Percentiles rank a stretch among this genome's conserved stretches.
Evolutionary conservation across 176 grass and related monocot genomes (phyloP).

Genomic region (Phragmites australis): DNA sequence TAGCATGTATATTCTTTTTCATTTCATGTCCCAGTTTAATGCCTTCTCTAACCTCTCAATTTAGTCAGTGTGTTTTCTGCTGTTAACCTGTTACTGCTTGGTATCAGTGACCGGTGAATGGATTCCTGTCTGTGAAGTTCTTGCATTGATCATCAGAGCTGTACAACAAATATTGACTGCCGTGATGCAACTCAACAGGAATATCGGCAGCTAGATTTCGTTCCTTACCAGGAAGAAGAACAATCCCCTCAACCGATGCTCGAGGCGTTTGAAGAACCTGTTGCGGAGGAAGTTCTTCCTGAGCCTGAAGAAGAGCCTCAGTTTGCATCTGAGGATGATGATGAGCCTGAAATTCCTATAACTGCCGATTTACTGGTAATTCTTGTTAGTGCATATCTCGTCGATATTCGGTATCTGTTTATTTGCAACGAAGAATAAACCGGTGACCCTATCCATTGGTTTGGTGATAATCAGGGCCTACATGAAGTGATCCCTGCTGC

Average conservation of each 20-base stretch:
- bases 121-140: not conserved
- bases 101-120: too few relatives aligned
- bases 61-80: not conserved
- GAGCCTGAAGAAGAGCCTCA: constrained; percentile 48
- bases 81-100: too few relatives aligned
- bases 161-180: not conserved
- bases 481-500: constrained; percentile 56
- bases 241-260: not conserved
- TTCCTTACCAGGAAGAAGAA: constrained; percentile 46
- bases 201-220: constrained; percentile 50
- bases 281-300: constrained; percentile 30
- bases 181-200: constrained; percentile 51
- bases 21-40: too few relatives aligned
- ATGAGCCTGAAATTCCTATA: constrained; percentile 45
- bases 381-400: not conserved
- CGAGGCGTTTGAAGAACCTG: constrained; percentile 37
- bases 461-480: constrained; percentile 48
- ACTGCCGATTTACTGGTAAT: constrained; percentile 67
- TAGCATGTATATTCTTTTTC: too few relatives aligned
- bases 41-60: too few relatives aligned
- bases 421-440: not conserved
- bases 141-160: not conserved
- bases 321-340: not conserved
- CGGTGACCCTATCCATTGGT: not conserved
- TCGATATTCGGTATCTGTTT: not conserved